These are phyloP conservation scores for Nannochloropsis oceanica DNA, from an alignment of 108 stramenopile genomes.

Conservation along the genomic window DNA sequence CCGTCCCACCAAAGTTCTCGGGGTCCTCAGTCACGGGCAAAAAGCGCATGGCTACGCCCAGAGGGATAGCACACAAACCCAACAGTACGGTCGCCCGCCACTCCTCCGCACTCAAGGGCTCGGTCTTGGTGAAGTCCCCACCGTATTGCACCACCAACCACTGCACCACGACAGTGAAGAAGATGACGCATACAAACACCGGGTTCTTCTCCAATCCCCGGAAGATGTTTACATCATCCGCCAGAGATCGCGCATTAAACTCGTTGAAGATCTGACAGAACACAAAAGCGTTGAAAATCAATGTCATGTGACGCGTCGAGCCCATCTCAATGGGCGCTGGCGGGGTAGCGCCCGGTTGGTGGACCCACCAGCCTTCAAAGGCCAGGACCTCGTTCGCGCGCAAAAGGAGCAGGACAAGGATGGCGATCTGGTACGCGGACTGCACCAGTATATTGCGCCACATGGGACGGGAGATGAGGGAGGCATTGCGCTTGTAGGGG, in stretches of 20 bases:
- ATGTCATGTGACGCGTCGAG: constrained; percentile 52
- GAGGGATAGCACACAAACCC: constrained; percentile 22
- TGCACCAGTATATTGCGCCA: constrained; percentile 31
- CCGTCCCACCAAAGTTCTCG: constrained; percentile 22
- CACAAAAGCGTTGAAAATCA: constrained; percentile 93
- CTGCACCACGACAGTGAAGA: constrained; percentile 62
- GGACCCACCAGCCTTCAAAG: neutral
- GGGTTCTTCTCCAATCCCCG: constrained; percentile 54
- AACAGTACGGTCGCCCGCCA: constrained; percentile 30
- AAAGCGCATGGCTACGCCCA: constrained; percentile 39
- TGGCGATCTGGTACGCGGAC: constrained; percentile 23
- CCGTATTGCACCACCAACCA: constrained; percentile 76
- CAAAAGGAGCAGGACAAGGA: constrained; percentile 43
- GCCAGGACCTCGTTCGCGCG: constrained; percentile 28
- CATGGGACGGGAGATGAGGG: constrained; percentile 23
- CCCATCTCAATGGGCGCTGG: neutral
- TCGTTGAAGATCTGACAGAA: constrained; percentile 92
- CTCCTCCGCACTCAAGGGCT: constrained; percentile 26
- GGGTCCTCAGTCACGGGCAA: constrained; percentile 30
- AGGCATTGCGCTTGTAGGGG: constrained; percentile 31
- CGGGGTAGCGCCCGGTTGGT: neutral
- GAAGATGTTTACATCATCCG: constrained; percentile 49
- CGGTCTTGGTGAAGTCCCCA: constrained; percentile 41
- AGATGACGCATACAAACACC: constrained; percentile 60
- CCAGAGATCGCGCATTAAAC: constrained; percentile 54